Conservation (phyloP, 768 basidiomycete genomes). For the Dentipellis fragilis region DNA sequence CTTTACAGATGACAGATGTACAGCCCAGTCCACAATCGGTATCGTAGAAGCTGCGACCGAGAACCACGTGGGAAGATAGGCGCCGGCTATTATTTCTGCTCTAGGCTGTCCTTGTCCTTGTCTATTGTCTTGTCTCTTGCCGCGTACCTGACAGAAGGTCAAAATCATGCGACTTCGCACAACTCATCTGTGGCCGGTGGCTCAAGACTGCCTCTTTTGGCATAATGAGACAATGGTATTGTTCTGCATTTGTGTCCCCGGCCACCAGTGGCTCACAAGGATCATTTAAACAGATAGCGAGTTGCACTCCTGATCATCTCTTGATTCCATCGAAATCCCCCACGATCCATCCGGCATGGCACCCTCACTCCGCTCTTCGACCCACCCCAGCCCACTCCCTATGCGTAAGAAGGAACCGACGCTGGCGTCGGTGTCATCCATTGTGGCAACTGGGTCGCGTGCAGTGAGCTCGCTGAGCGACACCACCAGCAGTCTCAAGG, state of each 20-base stretch:
- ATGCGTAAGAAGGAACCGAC: conserved; percentile 4
- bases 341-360: conserved; percentile 4
- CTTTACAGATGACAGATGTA: no score
- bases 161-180: neutral
- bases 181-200: neutral
- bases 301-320: conserved; percentile 3
- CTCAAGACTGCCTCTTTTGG: neutral
- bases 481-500: conserved; percentile 3
- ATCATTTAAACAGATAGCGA: neutral
- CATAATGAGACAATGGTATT: neutral
- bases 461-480: neutral
- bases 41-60: no score
- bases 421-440: conserved; percentile 5
- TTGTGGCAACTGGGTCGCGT: neutral
- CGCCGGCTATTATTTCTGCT: no score
- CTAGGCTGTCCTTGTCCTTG: no score
- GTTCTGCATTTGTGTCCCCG: neutral
- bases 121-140: no score
- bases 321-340: neutral
- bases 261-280: neutral
- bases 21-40: no score
- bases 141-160: no score
- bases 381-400: conserved; percentile 9
- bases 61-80: no score
- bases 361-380: neutral